Conservation (phyloP, 169 alveolate species). For the Babesia bovis region DNA sequence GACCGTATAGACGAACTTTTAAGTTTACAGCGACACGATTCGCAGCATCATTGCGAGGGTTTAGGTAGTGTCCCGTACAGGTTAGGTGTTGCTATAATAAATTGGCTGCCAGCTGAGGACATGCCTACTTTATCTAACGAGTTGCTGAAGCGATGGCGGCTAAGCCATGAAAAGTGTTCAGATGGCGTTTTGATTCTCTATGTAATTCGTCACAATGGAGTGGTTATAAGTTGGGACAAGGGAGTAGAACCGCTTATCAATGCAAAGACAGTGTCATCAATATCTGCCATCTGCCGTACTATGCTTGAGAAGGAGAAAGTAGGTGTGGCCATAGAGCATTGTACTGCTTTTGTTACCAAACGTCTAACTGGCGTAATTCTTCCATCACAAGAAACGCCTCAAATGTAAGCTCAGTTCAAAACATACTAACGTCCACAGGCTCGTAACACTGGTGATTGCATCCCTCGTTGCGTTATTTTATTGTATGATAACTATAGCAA, state of each 20-base stretch:
- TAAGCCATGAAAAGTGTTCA: slow-evolving; percentile 59
- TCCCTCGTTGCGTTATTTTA: slow-evolving; percentile 45
- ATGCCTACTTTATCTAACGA: slow-evolving; percentile 47
- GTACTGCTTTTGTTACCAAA: slow-evolving; percentile 35
- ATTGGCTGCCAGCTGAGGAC: slow-evolving; percentile 52
- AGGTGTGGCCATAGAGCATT: slow-evolving; percentile 56
- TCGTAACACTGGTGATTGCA: slow-evolving; percentile 62
- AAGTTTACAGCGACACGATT: slow-evolving; percentile 44
- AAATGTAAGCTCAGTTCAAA: slow-evolving; percentile 31
- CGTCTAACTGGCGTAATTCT: slow-evolving; percentile 61
- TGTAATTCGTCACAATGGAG: slow-evolving; percentile 21
- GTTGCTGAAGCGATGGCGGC: slow-evolving; percentile 54
- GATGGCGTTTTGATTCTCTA: slow-evolving; percentile 59
- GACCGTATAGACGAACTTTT: slow-evolving; percentile 60
- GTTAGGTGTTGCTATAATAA: slow-evolving; percentile 62
- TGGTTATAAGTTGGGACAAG: slow-evolving; percentile 56
- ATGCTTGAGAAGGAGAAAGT: slow-evolving; percentile 44
- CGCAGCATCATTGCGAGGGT: slow-evolving; percentile 67
- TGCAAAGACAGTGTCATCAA: slow-evolving; percentile 63
- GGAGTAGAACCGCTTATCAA: slow-evolving; percentile 63
- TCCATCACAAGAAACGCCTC: slow-evolving; percentile 65
- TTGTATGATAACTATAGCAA: slow-evolving; percentile 34
- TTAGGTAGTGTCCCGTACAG: slow-evolving; percentile 58
- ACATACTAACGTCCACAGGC: slow-evolving; percentile 16
- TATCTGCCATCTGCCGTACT: slow-evolving; percentile 51